Conservation (phyloP, 768 basidiomycete genomes). For the Epithele typhae region DNA sequence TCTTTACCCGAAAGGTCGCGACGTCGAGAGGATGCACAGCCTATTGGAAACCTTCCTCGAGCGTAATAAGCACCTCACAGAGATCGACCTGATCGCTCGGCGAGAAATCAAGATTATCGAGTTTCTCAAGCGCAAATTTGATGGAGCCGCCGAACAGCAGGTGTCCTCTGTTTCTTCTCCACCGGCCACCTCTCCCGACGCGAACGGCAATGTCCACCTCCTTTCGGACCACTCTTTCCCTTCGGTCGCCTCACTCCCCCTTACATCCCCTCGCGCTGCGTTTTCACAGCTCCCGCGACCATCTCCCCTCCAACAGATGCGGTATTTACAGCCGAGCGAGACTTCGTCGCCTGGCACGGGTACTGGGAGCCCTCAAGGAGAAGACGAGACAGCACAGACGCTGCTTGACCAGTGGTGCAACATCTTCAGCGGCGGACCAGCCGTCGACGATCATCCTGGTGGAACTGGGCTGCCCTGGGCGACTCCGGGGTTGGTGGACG, state of each 20-base stretch:
- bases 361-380: constrained; percentile 61
- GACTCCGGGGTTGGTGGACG: constrained; percentile 51
- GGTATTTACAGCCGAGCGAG: constrained; percentile 54
- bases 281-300: constrained; percentile 6
- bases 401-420: constrained; percentile 84
- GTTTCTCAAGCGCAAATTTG: constrained; percentile 68
- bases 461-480: constrained; percentile 49
- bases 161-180: constrained; percentile 58
- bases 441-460: constrained; percentile 29
- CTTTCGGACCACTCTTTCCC: constrained; percentile 18
- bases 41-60: constrained; percentile 77
- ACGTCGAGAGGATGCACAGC: constrained; percentile 68
- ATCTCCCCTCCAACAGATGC: constrained; percentile 37
- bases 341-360: constrained; percentile 60
- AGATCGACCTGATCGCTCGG: constrained; percentile 79
- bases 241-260: constrained; percentile 18
- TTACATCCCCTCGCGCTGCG: constrained; percentile 3
- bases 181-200: constrained; percentile 7
- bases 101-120: constrained; percentile 83
- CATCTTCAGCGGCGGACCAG: constrained; percentile 63
- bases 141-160: too few species aligned
- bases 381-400: constrained; percentile 74
- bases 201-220: not conserved
- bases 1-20: constrained; percentile 67
- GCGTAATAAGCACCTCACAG: constrained; percentile 53